Evolutionary conservation across 139 green algal species (phyloP), one percentile per base, ranked within the genome.

Genomic region (Tetradesmus obliquus): DNA sequence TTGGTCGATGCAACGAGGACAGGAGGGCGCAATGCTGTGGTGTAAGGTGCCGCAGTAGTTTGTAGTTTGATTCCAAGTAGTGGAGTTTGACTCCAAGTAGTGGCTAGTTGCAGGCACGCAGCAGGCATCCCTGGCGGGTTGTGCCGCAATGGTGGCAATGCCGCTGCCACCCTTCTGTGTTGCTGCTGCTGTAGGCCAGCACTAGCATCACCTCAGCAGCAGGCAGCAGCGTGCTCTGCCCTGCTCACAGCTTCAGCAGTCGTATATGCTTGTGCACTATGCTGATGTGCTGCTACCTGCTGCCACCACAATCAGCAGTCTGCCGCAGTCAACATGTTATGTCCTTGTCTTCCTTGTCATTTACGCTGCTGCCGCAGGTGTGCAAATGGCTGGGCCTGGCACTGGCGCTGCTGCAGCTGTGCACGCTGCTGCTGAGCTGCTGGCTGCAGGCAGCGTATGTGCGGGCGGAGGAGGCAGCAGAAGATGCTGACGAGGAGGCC

Each of bases 401-500:
- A 2, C 69, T 89, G 66, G 83, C 83, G 45, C 51, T 89, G 69
- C 71, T 92, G 82, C 89, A 92, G 89, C 89, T 92, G 89, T 24
- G 86, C 55, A 79, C 55, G 87, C 87, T 91, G 74, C 87, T 91
- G 74, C 74, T 86, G 13, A 86, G 66, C 66, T 89, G 82, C 74
- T 62, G 32, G 55, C 89, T 92, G 55, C 89, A 92, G 45, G 81
- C 55, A 32, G 82, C 62, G 1, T 92, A 92, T 87, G 89, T 89
- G 45, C 19, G 53, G n/a, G 69, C 69, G 3, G 82, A 92, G 51
- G 89, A 92, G 57, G 54, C 24, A 55, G 89, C 82, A 71, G 89
- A 92, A 80, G 89, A 92, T 54, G 88, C 58, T 24, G 88, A 88
- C 7, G 89, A 92, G 83, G 89, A 92, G 69, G 89, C 82, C 32